Conservation (phyloP, 2,329 filamentous ascomycete genomes). For the Thielaviopsis punctulata region DNA sequence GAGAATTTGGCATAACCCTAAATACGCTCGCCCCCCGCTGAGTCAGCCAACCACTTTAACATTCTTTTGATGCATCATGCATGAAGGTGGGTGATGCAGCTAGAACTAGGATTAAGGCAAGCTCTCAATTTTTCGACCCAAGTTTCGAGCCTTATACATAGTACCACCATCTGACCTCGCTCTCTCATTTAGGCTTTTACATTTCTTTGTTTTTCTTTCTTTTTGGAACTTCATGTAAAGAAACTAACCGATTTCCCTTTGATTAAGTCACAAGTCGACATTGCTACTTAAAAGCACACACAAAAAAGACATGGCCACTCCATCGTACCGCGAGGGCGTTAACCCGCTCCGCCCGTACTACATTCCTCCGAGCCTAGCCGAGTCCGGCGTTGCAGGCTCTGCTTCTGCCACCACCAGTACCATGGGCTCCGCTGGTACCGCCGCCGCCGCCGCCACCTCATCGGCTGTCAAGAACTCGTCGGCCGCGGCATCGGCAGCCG, state of each 20-base stretch:
- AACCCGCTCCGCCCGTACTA: conserved; percentile 58
- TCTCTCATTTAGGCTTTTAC: conserved; percentile 9
- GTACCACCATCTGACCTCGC: conserved; percentile 1
- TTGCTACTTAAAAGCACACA: background rate
- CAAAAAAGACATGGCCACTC: conserved; percentile 14
- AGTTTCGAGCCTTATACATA: conserved; percentile 8
- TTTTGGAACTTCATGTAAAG: conserved; percentile 1
- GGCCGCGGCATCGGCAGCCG: conserved; percentile 10
- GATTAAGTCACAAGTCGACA: background rate
- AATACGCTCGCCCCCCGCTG: background rate
- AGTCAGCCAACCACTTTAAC: conserved; percentile 11
- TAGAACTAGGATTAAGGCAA: conserved; percentile 10
- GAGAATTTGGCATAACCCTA: background rate
- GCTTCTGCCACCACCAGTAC: conserved; percentile 24
- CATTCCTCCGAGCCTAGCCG: conserved; percentile 40
- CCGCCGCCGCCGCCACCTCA: conserved; percentile 14
- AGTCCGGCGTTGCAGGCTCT: conserved; percentile 21
- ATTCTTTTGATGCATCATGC: conserved; percentile 9
- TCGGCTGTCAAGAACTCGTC: conserved; percentile 27
- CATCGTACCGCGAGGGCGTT: conserved; percentile 31
- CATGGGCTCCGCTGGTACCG: conserved; percentile 23
- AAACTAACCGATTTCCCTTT: background rate
- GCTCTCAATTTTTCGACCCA: conserved; percentile 12
- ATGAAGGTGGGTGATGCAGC: conserved; percentile 1
- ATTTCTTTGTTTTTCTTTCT: background rate